Evolutionary conservation across 192 early-diverging fungal genomes (phyloP), one percentile per base, ranked within the genome.

Genomic region (Backusella tarrabulga): DNA sequence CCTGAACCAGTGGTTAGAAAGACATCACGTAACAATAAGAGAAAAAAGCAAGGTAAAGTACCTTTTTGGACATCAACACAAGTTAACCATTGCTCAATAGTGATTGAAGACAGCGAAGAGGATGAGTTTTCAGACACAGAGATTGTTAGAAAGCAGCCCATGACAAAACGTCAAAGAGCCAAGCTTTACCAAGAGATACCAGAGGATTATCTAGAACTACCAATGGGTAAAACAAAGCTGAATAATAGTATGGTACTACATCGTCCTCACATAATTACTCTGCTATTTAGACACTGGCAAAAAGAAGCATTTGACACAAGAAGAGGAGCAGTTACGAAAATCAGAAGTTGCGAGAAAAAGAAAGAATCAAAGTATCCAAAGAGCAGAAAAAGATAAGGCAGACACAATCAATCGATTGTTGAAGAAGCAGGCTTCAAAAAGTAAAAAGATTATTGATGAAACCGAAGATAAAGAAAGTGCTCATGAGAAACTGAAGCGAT

Each of bases 341-440:
- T 93, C 91, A 1, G 93, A 94, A 81, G 88, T 91, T 42, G 91
- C 92, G 1, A 87, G 93, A 52, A 85, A 91, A 17, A 87, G 93
- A 75, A 94, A 93, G 80, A 92, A 93, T 77, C 93, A 93, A 71
- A 93, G 90, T 56, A 85, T 90, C 60, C 92, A 94, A 79, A 85
- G 91, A 36, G 91, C 91, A 15, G 93, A 94, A 81, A 91, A 93
- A 78, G 90, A 91, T 29, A 89, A 91, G 81, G 85, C 84, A 71
- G 93, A 94, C 68, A 94, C 92, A 1, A 93, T 94, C 71, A 93
- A 94, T 77, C 84, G 91, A n/a, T 81, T 94, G 14, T 83, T 94
- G 42, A 94, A 94, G 79, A 94, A 94, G 76, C 93, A 94, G 80
- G 87, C 91, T 9, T 89, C 90, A 7, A 94, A 93, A 76, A 89